Evolutionary conservation across 2,329 filamentous ascomycete species (phyloP).

Genomic region (Thielaviopsis populi): DNA sequence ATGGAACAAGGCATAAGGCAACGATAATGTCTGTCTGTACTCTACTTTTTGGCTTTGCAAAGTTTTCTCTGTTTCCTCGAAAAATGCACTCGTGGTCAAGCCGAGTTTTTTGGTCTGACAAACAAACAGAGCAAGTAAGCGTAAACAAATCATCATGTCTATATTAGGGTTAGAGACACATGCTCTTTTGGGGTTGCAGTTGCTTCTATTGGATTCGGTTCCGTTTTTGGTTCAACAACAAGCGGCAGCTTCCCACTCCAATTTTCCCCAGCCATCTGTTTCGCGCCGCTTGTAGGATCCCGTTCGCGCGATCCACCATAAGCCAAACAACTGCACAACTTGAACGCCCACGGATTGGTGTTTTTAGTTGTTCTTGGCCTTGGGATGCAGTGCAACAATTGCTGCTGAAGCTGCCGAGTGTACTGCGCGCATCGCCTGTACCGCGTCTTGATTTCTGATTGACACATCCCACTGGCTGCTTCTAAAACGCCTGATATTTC

Average conservation of each 20-base stretch:
- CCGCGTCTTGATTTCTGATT: not conserved
- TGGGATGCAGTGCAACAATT: too few species aligned
- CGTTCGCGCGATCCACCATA: too few species aligned
- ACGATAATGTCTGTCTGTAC: not conserved
- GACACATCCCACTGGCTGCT: not conserved
- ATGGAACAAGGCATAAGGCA: not conserved
- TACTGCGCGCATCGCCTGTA: not conserved
- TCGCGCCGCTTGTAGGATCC: too few species aligned
- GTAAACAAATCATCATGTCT: not conserved
- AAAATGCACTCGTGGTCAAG: not conserved
- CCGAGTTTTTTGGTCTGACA: too few species aligned
- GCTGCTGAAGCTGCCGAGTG: not conserved
- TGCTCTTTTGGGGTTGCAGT: too few species aligned
- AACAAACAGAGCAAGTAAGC: too few species aligned
- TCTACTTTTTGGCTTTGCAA: not conserved
- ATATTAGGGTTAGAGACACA: not conserved
- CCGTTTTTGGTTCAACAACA: not conserved
- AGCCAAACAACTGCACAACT: not conserved
- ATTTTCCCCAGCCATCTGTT: not conserved
- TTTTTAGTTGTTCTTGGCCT: not conserved
- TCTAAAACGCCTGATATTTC: not conserved
- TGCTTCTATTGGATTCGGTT: too few species aligned
- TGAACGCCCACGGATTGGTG: not conserved
- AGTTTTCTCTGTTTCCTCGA: not conserved
- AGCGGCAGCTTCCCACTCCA: too few species aligned